phyloP scores from a whole-genome alignment of 768 basidiomycete species.

The Lactarius vividus region DNA sequence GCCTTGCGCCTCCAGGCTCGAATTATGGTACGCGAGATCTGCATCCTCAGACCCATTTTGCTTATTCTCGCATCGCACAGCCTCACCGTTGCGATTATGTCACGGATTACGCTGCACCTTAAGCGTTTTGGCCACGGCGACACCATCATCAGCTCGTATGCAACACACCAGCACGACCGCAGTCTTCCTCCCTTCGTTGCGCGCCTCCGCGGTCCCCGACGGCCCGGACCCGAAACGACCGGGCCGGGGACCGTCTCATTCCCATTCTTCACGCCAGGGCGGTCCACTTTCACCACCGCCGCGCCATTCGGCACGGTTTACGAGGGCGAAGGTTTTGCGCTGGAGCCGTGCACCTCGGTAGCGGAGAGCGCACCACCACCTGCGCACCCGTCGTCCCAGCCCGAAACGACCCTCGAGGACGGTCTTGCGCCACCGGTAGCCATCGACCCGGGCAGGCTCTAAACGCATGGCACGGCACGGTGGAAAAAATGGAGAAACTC shows the following conservation, averaged over 20 bases:
- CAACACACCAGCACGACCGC: not conserved
- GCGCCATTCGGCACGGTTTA: too few species aligned
- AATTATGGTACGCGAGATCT: constrained; percentile 10
- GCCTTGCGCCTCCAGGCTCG: constrained; percentile 1
- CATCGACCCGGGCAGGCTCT: not conserved
- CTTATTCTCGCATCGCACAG: not conserved
- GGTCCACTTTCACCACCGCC: not conserved
- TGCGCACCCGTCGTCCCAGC: too few species aligned
- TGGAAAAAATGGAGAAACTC: not conserved
- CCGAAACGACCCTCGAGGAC: too few species aligned
- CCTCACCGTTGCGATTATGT: constrained; percentile 60
- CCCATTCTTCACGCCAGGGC: not conserved
- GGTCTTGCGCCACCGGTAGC: not conserved
- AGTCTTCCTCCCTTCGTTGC: not conserved
- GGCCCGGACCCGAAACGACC: not conserved
- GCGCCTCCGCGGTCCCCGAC: not conserved
- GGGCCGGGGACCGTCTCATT: not conserved
- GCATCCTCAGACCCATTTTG: too few species aligned
- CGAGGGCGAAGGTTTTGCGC: not conserved
- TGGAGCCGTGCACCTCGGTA: not conserved
- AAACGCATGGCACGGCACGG: not conserved
- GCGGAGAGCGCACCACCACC: too few species aligned
- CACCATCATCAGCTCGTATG: not conserved
- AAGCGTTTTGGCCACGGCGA: constrained; percentile 34
- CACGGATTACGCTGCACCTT: constrained; percentile 61